A percentile compares a stretch with the other conserved stretches of the same genome.
phyloP scores from a whole-genome alignment of 108 stramenopile genomes.

The Discostella stelligeroides region DNA sequence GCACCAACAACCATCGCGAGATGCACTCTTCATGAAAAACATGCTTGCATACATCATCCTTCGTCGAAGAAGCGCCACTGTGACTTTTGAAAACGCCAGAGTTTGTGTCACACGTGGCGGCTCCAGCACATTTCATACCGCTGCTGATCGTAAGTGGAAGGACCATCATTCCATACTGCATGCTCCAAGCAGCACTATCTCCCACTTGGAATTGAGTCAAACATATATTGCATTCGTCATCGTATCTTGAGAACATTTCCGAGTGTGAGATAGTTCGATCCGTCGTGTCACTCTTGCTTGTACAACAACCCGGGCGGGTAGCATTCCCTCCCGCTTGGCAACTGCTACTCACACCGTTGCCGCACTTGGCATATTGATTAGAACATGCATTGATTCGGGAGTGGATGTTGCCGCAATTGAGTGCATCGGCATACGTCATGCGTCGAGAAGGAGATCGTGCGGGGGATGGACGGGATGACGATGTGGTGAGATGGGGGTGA shows the following conservation, averaged over 20 bases:
- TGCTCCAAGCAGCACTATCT: constrained; percentile 37
- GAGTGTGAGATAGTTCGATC: constrained; percentile 2
- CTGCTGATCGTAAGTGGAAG: not conserved
- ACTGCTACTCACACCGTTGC: constrained; percentile 10
- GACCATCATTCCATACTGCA: not conserved
- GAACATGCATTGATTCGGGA: constrained; percentile 4
- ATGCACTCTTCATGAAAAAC: constrained; percentile 75
- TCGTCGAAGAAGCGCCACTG: not conserved
- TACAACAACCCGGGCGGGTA: not conserved
- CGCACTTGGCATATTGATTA: constrained; percentile 5
- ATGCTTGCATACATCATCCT: constrained; percentile 46
- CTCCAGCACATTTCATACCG: too few relatives aligned
- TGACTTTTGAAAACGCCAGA: not conserved
- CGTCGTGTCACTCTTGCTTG: not conserved
- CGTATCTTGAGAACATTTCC: constrained; percentile 8
- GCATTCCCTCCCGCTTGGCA: not conserved
- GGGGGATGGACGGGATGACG: not conserved
- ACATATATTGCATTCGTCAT: constrained; percentile 50
- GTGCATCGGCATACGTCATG: constrained; percentile 26
- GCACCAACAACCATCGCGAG: constrained; percentile 59
- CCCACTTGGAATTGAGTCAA: constrained; percentile 43
- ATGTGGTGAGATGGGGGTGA: not conserved
- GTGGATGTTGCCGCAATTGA: constrained; percentile 11
- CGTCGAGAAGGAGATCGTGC: constrained; percentile 10
- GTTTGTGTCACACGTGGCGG: too few relatives aligned